Conservation (phyloP, 2,329 filamentous ascomycete species). For the Pezicula carpinea region DNA sequence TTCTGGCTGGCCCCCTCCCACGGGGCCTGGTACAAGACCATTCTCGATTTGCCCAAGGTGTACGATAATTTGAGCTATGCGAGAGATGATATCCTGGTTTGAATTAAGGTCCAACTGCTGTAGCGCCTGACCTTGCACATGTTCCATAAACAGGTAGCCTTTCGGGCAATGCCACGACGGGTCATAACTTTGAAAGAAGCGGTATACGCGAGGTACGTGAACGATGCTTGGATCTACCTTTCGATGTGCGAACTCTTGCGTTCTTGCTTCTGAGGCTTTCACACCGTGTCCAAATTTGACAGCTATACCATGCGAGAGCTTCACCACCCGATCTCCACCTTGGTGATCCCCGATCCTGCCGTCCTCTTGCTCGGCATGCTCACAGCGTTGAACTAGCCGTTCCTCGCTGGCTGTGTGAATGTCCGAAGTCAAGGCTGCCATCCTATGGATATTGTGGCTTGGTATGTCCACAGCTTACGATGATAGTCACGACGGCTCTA, state of each 20-base stretch:
- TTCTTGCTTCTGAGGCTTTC: constrained; percentile 15
- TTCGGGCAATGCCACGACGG: not conserved
- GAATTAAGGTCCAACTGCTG: constrained; percentile 9
- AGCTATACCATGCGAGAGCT: constrained; percentile 9
- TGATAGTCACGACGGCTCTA: not conserved
- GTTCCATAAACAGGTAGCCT: constrained; percentile 25
- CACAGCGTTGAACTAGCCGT: constrained; percentile 6
- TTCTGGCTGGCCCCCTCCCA: constrained; percentile 11
- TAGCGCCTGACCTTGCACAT: constrained; percentile 16
- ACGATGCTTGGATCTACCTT: constrained; percentile 15
- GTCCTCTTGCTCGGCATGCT: constrained; percentile 6
- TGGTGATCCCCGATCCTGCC: constrained; percentile 2
- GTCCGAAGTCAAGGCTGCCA: not conserved
- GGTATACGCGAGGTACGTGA: constrained; percentile 18
- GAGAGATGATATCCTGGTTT: constrained; percentile 9
- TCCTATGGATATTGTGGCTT: not conserved
- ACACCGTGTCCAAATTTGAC: constrained; percentile 18
- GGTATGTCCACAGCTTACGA: not conserved
- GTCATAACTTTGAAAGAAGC: constrained; percentile 13
- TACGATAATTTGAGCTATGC: constrained; percentile 13
- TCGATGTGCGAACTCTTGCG: constrained; percentile 17
- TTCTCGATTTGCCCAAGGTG: constrained; percentile 12
- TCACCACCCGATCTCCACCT: constrained; percentile 7
- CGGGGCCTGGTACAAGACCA: constrained; percentile 13
- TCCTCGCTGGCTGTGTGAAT: constrained; percentile 10